Conservation (phyloP, 2,329 filamentous ascomycete species). For the Escovopsis sp. region DNA sequence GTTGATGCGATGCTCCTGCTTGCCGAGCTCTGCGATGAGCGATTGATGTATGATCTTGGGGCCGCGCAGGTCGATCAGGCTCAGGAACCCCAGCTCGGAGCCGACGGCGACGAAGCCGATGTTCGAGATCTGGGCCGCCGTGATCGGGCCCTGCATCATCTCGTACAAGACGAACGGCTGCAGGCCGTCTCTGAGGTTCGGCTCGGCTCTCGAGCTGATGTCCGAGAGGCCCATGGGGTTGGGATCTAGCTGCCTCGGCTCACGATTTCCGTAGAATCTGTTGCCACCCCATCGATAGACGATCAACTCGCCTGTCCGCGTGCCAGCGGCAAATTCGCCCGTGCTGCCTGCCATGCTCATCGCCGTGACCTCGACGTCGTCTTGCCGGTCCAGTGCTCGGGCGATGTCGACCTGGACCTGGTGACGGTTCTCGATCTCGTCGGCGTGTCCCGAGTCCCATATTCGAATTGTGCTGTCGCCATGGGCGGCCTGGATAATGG, state of each 20-base stretch:
- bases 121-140: constrained; percentile 70
- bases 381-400: constrained; percentile 63
- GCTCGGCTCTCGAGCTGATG: constrained; percentile 59
- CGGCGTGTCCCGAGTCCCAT: constrained; percentile 84
- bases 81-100: constrained; percentile 67
- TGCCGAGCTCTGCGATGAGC: constrained; percentile 57
- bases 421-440: constrained; percentile 78
- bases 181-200: constrained; percentile 60
- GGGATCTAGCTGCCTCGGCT: constrained; percentile 32
- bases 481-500: constrained; percentile 74
- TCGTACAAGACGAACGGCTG: constrained; percentile 70
- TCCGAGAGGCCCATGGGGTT: constrained; percentile 59
- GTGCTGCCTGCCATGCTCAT: constrained; percentile 69
- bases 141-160: constrained; percentile 70
- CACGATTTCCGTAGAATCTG: constrained; percentile 51
- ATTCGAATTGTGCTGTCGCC: constrained; percentile 82
- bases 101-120: constrained; percentile 83
- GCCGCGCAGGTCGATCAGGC: constrained; percentile 75
- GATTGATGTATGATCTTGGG: constrained; percentile 70
- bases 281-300: constrained; percentile 85
- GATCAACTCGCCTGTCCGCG: constrained; percentile 68
- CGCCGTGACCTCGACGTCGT: constrained; percentile 61
- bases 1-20: constrained; percentile 60
- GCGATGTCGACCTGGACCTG: constrained; percentile 78
- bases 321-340: constrained; percentile 73